A percentile compares a stretch with the other conserved stretches of the same genome.
These are phyloP conservation scores for Komagataella ulmi DNA, from an alignment of 805 yeast genomes.

Conservation along the genomic window DNA sequence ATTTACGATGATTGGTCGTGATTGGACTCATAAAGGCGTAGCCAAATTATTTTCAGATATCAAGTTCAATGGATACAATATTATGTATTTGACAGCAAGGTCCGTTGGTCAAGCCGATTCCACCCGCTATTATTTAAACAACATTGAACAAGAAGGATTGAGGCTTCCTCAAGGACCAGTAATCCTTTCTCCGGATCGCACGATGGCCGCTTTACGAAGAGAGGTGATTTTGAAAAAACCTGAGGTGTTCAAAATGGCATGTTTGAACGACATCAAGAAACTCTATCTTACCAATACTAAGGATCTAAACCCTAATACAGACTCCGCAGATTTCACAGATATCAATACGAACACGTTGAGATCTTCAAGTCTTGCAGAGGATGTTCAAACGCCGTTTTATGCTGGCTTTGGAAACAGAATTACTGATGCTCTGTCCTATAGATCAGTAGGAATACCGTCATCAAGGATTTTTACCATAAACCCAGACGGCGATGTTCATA, in stretches of 20 bases:
- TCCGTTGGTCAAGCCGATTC: constrained; percentile 93
- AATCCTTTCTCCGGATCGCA: constrained; percentile 87
- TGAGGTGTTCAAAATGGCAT: constrained; percentile 97
- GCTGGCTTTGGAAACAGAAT: constrained; percentile 97
- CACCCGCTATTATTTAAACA: constrained; percentile 70
- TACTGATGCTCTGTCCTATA: constrained; percentile 89
- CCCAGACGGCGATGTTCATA: constrained; percentile 92
- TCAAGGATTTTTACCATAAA: constrained; percentile 92
- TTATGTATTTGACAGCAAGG: constrained; percentile 87
- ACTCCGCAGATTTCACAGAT: constrained; percentile 8
- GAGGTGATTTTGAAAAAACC: constrained; percentile 93
- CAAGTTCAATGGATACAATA: constrained; percentile 75
- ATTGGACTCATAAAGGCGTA: constrained; percentile 97
- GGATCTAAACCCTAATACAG: not conserved
- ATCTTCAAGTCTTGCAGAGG: constrained; percentile 13
- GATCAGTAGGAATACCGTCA: constrained; percentile 88
- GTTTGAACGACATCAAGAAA: constrained; percentile 72
- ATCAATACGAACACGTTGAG: constrained; percentile 6
- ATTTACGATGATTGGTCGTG: constrained; percentile 83
- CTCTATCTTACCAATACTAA: constrained; percentile 26
- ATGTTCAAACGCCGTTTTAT: constrained; percentile 68
- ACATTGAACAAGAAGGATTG: constrained; percentile 65
- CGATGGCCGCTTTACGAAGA: constrained; percentile 86
- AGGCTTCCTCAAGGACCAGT: constrained; percentile 85
- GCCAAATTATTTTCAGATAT: constrained; percentile 88